phyloP scores from a whole-genome alignment of 441 rosid species.

The Populus hybrid region DNA sequence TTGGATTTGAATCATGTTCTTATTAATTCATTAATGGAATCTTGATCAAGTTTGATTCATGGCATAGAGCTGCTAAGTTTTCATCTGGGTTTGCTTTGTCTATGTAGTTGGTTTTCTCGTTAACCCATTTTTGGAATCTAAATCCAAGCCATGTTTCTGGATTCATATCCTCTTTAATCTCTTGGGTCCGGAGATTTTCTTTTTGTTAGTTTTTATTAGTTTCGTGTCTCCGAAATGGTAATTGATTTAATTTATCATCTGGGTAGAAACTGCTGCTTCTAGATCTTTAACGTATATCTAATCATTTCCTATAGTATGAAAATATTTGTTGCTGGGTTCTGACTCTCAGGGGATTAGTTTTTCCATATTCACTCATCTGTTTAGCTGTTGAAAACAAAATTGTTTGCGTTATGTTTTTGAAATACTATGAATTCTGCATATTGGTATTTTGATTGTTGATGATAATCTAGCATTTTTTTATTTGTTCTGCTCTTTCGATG shows the following conservation, averaged over 20 bases:
- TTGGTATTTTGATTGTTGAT: neutral
- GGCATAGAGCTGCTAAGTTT: conserved; percentile 4
- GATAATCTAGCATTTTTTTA: neutral
- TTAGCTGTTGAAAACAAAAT: neutral
- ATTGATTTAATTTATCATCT: conserved; percentile 13
- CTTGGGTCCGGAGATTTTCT: neutral
- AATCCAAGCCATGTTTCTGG: neutral
- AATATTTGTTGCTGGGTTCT: neutral
- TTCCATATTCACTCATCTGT: neutral
- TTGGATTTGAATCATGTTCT: neutral
- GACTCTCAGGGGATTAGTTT: neutral
- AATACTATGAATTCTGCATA: neutral
- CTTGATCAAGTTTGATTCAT: neutral
- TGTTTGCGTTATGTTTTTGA: neutral
- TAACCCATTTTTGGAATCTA: neutral
- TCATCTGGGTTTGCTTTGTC: neutral
- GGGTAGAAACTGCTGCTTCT: neutral
- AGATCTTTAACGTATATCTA: conserved; percentile 1
- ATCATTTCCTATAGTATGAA: neutral
- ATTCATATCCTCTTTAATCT: neutral
- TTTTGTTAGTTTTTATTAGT: neutral
- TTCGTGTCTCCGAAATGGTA: neutral
- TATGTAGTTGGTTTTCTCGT: neutral
- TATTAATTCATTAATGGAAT: neutral
- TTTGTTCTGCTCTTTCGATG: neutral